phyloP scores from a whole-genome alignment of 202 grass and related monocot genomes.

The Elaeis oleifera region DNA sequence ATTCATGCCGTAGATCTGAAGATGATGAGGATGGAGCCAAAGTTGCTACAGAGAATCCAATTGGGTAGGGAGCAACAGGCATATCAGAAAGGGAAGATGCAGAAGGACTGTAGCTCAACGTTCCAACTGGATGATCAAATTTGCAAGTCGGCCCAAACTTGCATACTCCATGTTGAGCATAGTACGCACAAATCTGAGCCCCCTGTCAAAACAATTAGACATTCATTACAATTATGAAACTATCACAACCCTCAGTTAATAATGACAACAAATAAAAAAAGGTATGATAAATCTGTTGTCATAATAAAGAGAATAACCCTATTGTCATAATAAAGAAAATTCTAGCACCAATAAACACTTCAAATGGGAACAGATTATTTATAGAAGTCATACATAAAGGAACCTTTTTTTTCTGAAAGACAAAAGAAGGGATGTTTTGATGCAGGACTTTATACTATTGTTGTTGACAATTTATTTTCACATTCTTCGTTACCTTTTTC shows the following conservation, averaged over 20 bases:
- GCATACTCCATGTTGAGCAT: slow-evolving; percentile 17
- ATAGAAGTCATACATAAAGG: too few species aligned
- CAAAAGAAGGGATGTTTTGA: too few species aligned
- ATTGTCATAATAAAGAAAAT: too few species aligned
- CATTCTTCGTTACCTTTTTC: too few species aligned
- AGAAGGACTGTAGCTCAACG: slow-evolving; percentile 74
- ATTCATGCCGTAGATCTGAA: slow-evolving; percentile 45
- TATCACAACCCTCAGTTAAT: not conserved
- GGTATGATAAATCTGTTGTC: too few species aligned
- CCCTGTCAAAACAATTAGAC: slow-evolving; percentile 5
- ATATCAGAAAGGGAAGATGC: slow-evolving; percentile 72
- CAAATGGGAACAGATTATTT: too few species aligned
- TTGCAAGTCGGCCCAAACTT: slow-evolving; percentile 21
- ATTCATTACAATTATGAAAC: not conserved
- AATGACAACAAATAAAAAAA: too few species aligned
- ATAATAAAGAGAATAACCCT: too few species aligned
- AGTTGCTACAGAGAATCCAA: slow-evolving; percentile 46
- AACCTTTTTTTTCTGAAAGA: too few species aligned
- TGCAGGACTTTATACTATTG: too few species aligned
- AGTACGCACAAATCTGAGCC: slow-evolving; percentile 10
- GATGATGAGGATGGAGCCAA: slow-evolving; percentile 58
- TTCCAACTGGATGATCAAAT: slow-evolving; percentile 29
- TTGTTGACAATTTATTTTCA: too few species aligned
- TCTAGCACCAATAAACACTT: too few species aligned
- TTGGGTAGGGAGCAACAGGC: slow-evolving; percentile 55